Base-by-base conservation (phyloP, 2,329 filamentous ascomycete species). In the Epichloe uncinata region DNA sequence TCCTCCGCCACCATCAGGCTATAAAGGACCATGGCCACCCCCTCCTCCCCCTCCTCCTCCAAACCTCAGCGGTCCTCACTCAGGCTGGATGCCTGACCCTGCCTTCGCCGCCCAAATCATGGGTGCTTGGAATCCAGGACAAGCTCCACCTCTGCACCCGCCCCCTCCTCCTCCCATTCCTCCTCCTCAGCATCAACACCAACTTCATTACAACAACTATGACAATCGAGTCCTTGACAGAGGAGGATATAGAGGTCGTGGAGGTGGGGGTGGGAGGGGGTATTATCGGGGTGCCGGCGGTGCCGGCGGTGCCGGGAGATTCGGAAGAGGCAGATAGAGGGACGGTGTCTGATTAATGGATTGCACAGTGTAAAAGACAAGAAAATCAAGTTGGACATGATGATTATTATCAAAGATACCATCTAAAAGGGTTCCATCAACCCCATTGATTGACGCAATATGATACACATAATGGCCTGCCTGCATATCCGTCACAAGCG, bases 21-120 rank as follows among this genome's bases (percentile, higher is more conserved):
- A 68, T 47, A 62, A 64, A 45, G 70, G 69, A 2, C 62, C 64
- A 11, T 73, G 71, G 70, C 70, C 69, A 5, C 63, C 61, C 2
- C 63, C 63, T 2, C 50, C 50, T 26, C 65, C 62, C 1, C 61
- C 61, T n/a, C 62, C 13, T 8, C 11, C 4, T n/a, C 3, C 41
- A 7, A 20, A n/a, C n/a, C 42, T n/a, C 2, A 16, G 15, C 12
- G 26, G n/a, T 13, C 26, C 16, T 22, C 42, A 18, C 18, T 26
- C 26, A 48, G 55, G 49, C 44, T 66, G 63, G 64, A 60, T 57
- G 7, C 55, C 58, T 3, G 59, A 64, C 40, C 56, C 60, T 18
- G 52, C 55, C 22, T 57, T 63, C 52, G 53, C 57, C 42, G 53
- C 55, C 12, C 60, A 57, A 37, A 61, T 61, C 55, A 57, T 61